phyloP scores from a whole-genome alignment of 805 yeast species.

The Jamesozyma rosinii region DNA sequence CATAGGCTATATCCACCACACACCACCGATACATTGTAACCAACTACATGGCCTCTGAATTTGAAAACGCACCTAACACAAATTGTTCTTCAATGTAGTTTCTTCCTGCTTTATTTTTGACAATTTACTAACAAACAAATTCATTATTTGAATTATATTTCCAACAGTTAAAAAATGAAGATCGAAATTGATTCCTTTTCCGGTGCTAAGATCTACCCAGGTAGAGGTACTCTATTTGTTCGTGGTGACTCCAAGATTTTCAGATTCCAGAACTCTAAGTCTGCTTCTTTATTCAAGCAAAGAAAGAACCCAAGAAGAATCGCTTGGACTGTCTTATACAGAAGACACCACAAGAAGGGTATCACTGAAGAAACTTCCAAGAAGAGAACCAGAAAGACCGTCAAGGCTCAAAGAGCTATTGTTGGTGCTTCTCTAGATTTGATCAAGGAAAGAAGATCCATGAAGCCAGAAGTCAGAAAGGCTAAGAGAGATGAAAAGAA shows the following conservation, averaged over 20 bases:
- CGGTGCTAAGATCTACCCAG: slow-evolving; percentile 99
- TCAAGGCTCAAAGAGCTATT: slow-evolving; percentile 97
- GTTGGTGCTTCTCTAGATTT: slow-evolving; percentile 99
- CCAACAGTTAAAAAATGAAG: slow-evolving; percentile 53
- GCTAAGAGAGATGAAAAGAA: slow-evolving; percentile 91
- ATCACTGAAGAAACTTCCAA: slow-evolving; percentile 95
- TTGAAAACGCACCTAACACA: too few species aligned
- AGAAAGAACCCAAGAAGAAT: slow-evolving; percentile 99
- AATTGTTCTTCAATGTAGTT: too few species aligned
- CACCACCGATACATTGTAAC: too few species aligned
- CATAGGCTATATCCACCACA: too few species aligned
- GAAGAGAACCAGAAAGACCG: slow-evolving; percentile 95
- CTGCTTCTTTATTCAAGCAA: slow-evolving; percentile 96
- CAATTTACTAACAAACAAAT: background rate
- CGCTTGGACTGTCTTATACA: slow-evolving; percentile 98
- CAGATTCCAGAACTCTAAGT: slow-evolving; percentile 98
- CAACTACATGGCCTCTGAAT: too few species aligned
- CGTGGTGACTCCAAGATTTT: slow-evolving; percentile 99
- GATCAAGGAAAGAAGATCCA: slow-evolving; percentile 94
- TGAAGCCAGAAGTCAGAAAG: slow-evolving; percentile 95
- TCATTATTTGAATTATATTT: background rate
- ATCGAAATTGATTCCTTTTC: slow-evolving; percentile 99
- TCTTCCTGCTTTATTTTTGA: too few species aligned
- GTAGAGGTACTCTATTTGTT: slow-evolving; percentile 98
- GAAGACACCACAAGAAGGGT: slow-evolving; percentile 99